Conservation (phyloP, 768 basidiomycete genomes). For the Dioszegia aurantiaca region DNA sequence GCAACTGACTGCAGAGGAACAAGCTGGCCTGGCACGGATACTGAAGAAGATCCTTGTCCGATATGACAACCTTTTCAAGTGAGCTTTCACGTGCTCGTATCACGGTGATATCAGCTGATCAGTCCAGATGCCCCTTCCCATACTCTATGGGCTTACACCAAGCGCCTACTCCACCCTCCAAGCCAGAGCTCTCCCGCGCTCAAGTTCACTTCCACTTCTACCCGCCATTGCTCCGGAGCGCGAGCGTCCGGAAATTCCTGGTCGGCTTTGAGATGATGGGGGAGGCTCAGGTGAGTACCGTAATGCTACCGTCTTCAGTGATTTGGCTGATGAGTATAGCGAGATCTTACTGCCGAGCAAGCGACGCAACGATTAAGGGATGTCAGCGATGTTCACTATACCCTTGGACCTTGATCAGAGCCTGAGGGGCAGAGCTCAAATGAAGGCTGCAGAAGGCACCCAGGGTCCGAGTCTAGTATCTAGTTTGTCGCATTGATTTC, state of each 20-base stretch:
- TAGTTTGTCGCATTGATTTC: too few relatives aligned
- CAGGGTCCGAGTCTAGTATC: too few relatives aligned
- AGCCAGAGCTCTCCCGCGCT: constrained; percentile 50
- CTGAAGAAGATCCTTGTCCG: constrained; percentile 52
- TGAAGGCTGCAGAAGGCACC: too few relatives aligned
- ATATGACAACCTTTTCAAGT: constrained; percentile 50
- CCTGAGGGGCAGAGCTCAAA: too few relatives aligned
- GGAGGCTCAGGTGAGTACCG: constrained; percentile 63
- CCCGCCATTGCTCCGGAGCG: constrained; percentile 77
- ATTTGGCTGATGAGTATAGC: constrained; percentile 36
- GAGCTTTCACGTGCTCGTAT: constrained; percentile 45
- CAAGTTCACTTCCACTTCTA: constrained; percentile 85
- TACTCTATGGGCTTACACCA: constrained; percentile 96
- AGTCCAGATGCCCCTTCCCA: constrained; percentile 70
- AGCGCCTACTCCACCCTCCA: constrained; percentile 50
- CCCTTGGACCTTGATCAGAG: too few relatives aligned
- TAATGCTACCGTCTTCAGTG: not conserved
- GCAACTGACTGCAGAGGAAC: constrained; percentile 64
- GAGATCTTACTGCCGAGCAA: constrained; percentile 85
- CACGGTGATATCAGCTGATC: not conserved
- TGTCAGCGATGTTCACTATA: constrained; percentile 64
- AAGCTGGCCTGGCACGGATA: constrained; percentile 57
- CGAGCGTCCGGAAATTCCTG: constrained; percentile 79
- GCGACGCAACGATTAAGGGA: constrained; percentile 67
- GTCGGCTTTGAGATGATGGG: constrained; percentile 94